Evolutionary conservation across 768 basidiomycete genomes (phyloP).

Genomic region (Lentinula edodes): DNA sequence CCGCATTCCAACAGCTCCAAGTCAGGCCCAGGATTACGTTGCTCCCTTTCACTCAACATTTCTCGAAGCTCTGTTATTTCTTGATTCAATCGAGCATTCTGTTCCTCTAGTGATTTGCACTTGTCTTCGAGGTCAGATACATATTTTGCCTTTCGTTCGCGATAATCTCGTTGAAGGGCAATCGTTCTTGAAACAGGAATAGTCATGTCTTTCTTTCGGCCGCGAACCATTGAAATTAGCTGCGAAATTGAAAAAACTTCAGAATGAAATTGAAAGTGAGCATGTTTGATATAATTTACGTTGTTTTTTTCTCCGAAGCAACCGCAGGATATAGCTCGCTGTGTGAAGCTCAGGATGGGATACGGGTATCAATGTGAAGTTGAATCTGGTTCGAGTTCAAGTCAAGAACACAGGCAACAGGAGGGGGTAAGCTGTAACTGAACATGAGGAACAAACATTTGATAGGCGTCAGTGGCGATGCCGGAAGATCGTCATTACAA

Average conservation of each 20-base stretch:
- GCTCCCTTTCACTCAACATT: background rate
- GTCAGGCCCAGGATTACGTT: background rate
- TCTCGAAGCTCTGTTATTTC: background rate
- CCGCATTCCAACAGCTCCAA: background rate
- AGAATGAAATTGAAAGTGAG: background rate
- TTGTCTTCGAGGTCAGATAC: slow-evolving; percentile 4
- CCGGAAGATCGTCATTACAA: background rate
- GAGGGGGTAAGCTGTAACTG: no score
- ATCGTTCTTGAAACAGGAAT: background rate
- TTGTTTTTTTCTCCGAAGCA: background rate
- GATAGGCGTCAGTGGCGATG: background rate
- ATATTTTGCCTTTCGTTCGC: background rate
- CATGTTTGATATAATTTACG: background rate
- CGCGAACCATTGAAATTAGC: slow-evolving; percentile 2
- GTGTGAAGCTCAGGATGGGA: no score
- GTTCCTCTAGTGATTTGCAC: background rate
- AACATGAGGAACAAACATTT: background rate
- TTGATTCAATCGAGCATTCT: slow-evolving; percentile 1
- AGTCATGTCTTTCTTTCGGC: slow-evolving; percentile 6
- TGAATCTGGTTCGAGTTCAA: background rate
- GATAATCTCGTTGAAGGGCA: slow-evolving; percentile 5
- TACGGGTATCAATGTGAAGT: no score
- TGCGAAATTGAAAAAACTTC: background rate
- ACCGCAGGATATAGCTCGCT: no score
- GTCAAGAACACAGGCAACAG: background rate